Evolutionary conservation across 805 yeast species (phyloP).

Genomic region (Metschnikowia hibisci): DNA sequence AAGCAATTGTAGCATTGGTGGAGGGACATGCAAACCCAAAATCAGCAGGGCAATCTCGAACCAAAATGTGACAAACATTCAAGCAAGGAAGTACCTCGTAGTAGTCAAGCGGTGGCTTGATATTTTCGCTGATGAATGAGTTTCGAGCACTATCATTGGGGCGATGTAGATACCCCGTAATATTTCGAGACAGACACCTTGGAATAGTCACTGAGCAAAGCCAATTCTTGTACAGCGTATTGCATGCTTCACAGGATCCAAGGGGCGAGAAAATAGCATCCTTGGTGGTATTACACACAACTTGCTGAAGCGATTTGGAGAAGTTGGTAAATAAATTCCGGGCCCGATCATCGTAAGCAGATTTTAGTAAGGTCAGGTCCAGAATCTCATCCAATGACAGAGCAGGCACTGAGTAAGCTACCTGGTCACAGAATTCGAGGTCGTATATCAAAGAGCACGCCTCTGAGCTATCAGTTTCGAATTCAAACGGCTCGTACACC

Average conservation of each 20-base stretch:
- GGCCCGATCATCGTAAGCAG: slow-evolving; percentile 64
- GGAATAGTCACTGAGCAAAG: slow-evolving; percentile 87
- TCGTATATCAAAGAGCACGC: slow-evolving; percentile 74
- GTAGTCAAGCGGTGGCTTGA: slow-evolving; percentile 57
- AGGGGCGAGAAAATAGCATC: slow-evolving; percentile 74
- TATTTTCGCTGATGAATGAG: slow-evolving; percentile 45
- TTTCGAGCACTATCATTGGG: slow-evolving; percentile 54
- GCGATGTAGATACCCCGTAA: slow-evolving; percentile 45
- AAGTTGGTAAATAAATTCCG: slow-evolving; percentile 56
- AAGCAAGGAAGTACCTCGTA: slow-evolving; percentile 85
- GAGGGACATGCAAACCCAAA: slow-evolving; percentile 76
- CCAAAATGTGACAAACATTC: slow-evolving; percentile 73
- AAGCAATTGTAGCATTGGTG: slow-evolving; percentile 26
- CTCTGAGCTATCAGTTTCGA: slow-evolving; percentile 49
- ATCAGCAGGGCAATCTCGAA: slow-evolving; percentile 76
- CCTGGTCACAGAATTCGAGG: slow-evolving; percentile 71
- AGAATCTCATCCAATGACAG: slow-evolving; percentile 15
- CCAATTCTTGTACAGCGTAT: slow-evolving; percentile 74
- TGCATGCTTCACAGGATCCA: slow-evolving; percentile 69
- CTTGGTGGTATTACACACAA: slow-evolving; percentile 66
- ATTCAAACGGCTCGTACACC: slow-evolving; percentile 51
- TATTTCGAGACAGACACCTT: slow-evolving; percentile 60
- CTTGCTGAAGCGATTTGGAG: slow-evolving; percentile 67
- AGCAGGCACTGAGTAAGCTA: slow-evolving; percentile 84
- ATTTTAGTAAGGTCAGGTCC: slow-evolving; percentile 16